Evolutionary conservation across 2,329 filamentous ascomycete species (phyloP).

Genomic region (Botrytis byssoidea): DNA sequence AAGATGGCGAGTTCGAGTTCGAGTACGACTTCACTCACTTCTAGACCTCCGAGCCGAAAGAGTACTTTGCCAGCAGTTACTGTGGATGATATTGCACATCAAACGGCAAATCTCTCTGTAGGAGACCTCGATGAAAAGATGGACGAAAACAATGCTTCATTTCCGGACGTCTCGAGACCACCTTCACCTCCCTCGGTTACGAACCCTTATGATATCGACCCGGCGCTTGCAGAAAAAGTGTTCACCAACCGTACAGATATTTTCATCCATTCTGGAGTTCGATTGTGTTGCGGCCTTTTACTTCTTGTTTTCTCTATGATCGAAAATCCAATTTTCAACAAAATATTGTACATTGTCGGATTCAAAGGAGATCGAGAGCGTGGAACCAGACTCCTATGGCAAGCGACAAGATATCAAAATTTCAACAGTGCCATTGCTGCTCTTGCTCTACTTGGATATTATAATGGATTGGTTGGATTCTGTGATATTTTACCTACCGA

Average conservation of each 20-base stretch:
- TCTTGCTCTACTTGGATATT: constrained; percentile 77
- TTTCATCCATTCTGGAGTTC: constrained; percentile 86
- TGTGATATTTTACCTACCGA: constrained; percentile 79
- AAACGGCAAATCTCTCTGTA: constrained; percentile 3
- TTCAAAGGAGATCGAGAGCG: constrained; percentile 85
- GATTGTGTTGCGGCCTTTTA: constrained; percentile 85
- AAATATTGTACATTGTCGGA: constrained; percentile 81
- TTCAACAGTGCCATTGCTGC: constrained; percentile 90
- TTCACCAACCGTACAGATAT: constrained; percentile 76
- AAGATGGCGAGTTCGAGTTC: constrained; percentile 31
- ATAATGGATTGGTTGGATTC: constrained; percentile 81
- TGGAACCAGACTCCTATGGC: constrained; percentile 86
- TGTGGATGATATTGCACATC: constrained; percentile 10
- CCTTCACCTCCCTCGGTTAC: constrained; percentile 21
- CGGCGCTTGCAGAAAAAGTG: constrained; percentile 53
- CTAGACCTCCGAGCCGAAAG: constrained; percentile 6
- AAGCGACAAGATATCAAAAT: constrained; percentile 79
- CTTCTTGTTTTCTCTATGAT: constrained; percentile 88
- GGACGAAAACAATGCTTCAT: neutral
- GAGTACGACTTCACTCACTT: constrained; percentile 24
- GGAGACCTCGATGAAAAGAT: constrained; percentile 1
- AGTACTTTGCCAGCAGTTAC: neutral
- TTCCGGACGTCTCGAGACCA: constrained; percentile 10
- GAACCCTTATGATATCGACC: constrained; percentile 31
- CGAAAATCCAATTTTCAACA: constrained; percentile 79